Conservation (phyloP, 768 basidiomycete species). For the Trametes punicea region DNA sequence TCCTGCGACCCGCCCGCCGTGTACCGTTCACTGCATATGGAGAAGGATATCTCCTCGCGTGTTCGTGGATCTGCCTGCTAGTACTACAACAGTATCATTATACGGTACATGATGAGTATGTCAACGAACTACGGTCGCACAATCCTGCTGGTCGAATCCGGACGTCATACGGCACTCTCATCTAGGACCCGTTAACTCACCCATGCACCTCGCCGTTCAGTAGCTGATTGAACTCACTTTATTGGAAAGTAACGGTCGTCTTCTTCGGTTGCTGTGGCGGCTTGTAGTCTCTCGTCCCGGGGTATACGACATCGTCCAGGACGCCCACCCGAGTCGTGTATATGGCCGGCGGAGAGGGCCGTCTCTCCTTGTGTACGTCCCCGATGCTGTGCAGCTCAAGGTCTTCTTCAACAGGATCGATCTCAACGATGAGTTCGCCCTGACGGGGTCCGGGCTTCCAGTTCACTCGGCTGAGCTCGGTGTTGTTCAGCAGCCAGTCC, state of each 20-base stretch:
- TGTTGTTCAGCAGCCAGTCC: constrained; percentile 42
- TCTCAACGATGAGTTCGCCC: constrained; percentile 23
- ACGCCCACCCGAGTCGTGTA: constrained; percentile 18
- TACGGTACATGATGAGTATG: constrained; percentile 5
- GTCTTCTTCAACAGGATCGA: constrained; percentile 15
- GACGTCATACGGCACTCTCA: not conserved
- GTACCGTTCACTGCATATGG: too few species aligned
- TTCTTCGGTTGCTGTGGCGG: constrained; percentile 10
- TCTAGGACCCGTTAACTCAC: too few species aligned
- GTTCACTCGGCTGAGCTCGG: constrained; percentile 42
- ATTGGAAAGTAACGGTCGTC: not conserved
- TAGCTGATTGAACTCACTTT: too few species aligned
- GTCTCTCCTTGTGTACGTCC: not conserved
- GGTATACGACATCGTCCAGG: constrained; percentile 9
- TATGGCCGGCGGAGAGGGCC: constrained; percentile 1
- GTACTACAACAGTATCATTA: not conserved
- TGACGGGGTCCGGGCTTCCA: constrained; percentile 18
- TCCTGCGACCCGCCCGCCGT: too few species aligned
- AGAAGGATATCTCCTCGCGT: too few species aligned
- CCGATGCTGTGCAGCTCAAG: constrained; percentile 8
- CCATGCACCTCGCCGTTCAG: too few species aligned
- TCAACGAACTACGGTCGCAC: not conserved
- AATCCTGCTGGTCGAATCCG: not conserved
- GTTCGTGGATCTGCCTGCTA: too few species aligned
- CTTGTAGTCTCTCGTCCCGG: constrained; percentile 13